Percentiles rank a stretch among this genome's conserved stretches.
These are phyloP conservation scores for Astraeus odoratus DNA, from an alignment of 768 basidiomycete genomes.

Conservation along the genomic window DNA sequence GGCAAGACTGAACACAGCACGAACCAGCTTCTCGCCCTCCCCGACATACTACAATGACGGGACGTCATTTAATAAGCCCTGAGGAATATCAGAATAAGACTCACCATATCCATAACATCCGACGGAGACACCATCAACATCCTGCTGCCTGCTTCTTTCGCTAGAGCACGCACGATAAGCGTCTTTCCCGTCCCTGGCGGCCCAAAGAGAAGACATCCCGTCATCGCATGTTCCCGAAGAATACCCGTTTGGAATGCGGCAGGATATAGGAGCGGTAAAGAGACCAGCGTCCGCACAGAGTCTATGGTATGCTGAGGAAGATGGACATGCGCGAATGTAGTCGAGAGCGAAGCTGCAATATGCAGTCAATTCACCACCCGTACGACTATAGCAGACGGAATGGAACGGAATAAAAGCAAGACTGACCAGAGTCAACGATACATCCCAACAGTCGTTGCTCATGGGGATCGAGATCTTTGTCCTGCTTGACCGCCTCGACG, in stretches of 20 bases:
- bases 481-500: slow-evolving; percentile 68
- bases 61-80: slow-evolving; percentile 2
- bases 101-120: slow-evolving; percentile 94
- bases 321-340: slow-evolving; percentile 84
- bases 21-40: slow-evolving; percentile 86
- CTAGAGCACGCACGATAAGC: slow-evolving; percentile 80
- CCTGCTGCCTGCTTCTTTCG: slow-evolving; percentile 87
- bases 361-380: slow-evolving; percentile 5
- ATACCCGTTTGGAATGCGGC: slow-evolving; percentile 84
- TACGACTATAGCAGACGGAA: background rate
- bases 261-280: slow-evolving; percentile 81
- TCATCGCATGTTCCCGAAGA: slow-evolving; percentile 86
- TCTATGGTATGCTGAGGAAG: slow-evolving; percentile 86
- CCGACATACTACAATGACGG: slow-evolving; percentile 60
- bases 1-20: slow-evolving; percentile 83
- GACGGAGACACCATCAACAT: slow-evolving; percentile 90
- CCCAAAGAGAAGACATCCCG: slow-evolving; percentile 86
- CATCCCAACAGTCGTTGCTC: slow-evolving; percentile 77
- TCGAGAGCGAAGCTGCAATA: slow-evolving; percentile 58
- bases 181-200: slow-evolving; percentile 95
- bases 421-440: slow-evolving; percentile 75
- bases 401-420: background rate
- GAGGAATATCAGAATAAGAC: slow-evolving; percentile 8
- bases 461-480: slow-evolving; percentile 70
- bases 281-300: slow-evolving; percentile 86